phyloP scores from a whole-genome alignment of 305 asterid species.

The Caryopteris hybrid region DNA sequence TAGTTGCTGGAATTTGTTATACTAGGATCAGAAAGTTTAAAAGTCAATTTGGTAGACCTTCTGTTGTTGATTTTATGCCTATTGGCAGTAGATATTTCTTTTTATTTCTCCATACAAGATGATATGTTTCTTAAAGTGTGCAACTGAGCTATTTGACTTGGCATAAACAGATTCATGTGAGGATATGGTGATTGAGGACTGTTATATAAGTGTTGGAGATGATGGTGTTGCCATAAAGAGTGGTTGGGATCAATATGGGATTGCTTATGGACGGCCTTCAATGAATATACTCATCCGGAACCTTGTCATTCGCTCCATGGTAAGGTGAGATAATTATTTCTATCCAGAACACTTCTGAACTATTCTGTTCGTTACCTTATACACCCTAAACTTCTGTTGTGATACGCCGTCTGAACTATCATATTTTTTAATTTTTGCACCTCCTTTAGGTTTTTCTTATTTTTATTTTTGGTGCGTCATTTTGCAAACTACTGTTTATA shows the following conservation, averaged over 20 bases:
- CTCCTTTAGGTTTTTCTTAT: neutral
- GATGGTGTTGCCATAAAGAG: slow-evolving; percentile 72
- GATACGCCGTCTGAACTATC: neutral
- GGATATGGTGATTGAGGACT: slow-evolving; percentile 65
- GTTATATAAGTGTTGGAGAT: slow-evolving; percentile 78
- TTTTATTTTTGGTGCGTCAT: no score
- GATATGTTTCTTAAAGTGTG: slow-evolving; percentile 6
- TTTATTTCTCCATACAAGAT: neutral
- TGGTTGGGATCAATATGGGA: slow-evolving; percentile 81
- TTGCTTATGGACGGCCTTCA: slow-evolving; percentile 53
- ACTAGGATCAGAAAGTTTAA: no score
- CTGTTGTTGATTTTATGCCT: no score
- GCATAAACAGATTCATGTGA: slow-evolving; percentile 63
- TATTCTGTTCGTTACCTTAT: no score
- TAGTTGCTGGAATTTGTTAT: no score
- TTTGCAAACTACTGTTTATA: no score
- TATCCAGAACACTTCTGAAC: neutral
- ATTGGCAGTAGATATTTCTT: no score
- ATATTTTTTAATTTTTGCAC: no score
- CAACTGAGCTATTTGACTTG: neutral
- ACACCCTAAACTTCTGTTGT: no score
- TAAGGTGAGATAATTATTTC: slow-evolving; percentile 62
- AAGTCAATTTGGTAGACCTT: no score
- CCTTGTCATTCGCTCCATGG: slow-evolving; percentile 68
- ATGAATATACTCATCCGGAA: slow-evolving; percentile 58